A percentile compares a stretch with the other conserved stretches of the same genome.
Evolutionary conservation across 345 rosid species (phyloP).

Genomic region (Excoecaria agallocha): DNA sequence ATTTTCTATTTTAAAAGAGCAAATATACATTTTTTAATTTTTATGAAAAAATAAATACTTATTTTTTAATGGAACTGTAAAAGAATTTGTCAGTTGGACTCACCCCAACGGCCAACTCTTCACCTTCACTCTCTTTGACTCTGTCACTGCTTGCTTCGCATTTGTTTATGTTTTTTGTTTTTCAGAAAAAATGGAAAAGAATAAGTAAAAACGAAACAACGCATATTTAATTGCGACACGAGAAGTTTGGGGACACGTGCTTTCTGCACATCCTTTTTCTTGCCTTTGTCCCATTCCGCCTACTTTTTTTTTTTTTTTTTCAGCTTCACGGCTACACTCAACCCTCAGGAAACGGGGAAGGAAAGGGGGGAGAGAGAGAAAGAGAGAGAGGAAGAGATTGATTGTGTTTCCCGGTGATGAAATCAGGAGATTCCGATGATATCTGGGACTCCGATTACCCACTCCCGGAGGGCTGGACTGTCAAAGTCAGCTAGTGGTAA

Average conservation of each 20-base stretch:
- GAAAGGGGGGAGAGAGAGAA: background rate
- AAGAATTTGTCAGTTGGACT: too few relatives aligned
- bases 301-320: background rate
- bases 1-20: too few relatives aligned
- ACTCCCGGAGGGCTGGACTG: constrained; percentile 60
- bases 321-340: constrained; percentile 1
- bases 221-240: background rate
- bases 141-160: too few relatives aligned
- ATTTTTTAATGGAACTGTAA: too few relatives aligned
- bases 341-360: too few relatives aligned
- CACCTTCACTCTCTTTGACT: too few relatives aligned
- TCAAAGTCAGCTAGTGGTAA: constrained; percentile 56
- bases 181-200: too few relatives aligned
- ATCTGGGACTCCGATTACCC: constrained; percentile 30
- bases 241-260: constrained; percentile 42
- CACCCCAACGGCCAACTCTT: too few relatives aligned
- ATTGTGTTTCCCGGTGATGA: constrained; percentile 5
- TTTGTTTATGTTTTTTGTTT: too few relatives aligned
- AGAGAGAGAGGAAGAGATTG: background rate
- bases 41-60: too few relatives aligned
- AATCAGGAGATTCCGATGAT: constrained; percentile 16
- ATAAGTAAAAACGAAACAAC: too few relatives aligned
- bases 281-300: constrained; percentile 16
- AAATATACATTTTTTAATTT: too few relatives aligned
- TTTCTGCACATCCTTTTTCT: constrained; percentile 23